Evolutionary conservation across 306 rosid genomes (phyloP).

Genomic region (Prunus davidiana): DNA sequence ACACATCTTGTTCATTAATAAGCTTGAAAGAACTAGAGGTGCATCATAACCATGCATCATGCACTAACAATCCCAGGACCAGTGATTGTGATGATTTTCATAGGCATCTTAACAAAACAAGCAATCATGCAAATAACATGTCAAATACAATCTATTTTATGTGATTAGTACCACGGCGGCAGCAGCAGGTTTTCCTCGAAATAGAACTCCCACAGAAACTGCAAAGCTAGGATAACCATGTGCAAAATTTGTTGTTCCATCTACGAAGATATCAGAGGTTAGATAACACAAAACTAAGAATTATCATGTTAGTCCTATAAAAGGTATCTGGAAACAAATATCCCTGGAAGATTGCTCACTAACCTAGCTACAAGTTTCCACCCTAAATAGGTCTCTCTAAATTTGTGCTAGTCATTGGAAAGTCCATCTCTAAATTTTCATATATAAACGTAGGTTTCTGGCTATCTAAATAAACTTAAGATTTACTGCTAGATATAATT

Average conservation of each 20-base stretch:
- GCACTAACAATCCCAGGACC: too few species aligned
- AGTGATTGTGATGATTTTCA: background rate
- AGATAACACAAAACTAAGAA: constrained; percentile 20
- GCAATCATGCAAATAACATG: constrained; percentile 9
- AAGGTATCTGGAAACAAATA: background rate
- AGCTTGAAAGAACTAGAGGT: too few species aligned
- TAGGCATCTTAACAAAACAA: background rate
- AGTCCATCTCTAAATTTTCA: background rate
- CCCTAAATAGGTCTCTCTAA: background rate
- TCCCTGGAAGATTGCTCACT: background rate
- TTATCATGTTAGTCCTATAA: background rate
- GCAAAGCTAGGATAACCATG: constrained; percentile 95
- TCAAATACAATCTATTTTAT: constrained; percentile 3
- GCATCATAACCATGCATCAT: too few species aligned
- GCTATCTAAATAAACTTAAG: background rate
- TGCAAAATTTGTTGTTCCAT: constrained; percentile 97
- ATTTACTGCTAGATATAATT: background rate
- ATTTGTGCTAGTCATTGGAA: background rate
- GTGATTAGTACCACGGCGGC: constrained; percentile 72
- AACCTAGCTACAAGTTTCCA: background rate
- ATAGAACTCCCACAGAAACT: constrained; percentile 88
- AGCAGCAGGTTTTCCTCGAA: constrained; percentile 87
- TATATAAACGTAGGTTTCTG: background rate
- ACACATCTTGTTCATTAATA: too few species aligned
- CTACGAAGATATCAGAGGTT: constrained; percentile 39